phyloP scores from a whole-genome alignment of 257 asterid genomes.

The Penstemon barbatus region DNA sequence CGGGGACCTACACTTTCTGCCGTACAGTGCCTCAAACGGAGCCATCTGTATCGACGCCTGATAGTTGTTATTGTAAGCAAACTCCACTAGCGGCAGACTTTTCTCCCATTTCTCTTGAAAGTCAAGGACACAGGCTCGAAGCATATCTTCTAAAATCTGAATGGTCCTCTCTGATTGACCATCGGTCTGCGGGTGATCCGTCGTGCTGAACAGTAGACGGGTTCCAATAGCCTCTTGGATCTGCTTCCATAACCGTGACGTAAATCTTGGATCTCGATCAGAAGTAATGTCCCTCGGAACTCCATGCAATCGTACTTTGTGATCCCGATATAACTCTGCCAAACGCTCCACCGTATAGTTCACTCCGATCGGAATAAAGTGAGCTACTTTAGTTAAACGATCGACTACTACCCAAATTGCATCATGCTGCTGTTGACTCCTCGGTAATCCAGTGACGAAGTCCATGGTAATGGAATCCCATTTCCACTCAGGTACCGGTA shows the following conservation, averaged over 20 bases:
- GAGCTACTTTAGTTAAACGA: background rate
- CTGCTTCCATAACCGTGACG: no score
- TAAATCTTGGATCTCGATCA: background rate
- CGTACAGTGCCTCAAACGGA: background rate
- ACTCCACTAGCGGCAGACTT: background rate
- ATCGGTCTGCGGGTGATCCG: background rate
- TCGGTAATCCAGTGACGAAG: background rate
- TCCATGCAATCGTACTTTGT: background rate
- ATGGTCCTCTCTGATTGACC: background rate
- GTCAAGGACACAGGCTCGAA: background rate
- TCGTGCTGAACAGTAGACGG: no score
- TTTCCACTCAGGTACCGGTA: no score
- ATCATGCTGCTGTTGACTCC: background rate
- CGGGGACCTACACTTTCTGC: background rate
- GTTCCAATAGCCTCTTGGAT: no score
- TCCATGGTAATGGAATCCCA: no score
- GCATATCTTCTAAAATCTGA: background rate
- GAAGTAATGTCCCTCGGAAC: background rate
- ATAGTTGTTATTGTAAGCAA: background rate
- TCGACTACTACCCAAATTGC: background rate
- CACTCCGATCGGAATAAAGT: background rate
- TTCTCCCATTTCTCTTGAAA: background rate
- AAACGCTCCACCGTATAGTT: background rate
- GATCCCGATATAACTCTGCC: background rate
- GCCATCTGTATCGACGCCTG: no score